phyloP scores from a whole-genome alignment of 768 basidiomycete species.

The Pleurotus tuoliensis region DNA sequence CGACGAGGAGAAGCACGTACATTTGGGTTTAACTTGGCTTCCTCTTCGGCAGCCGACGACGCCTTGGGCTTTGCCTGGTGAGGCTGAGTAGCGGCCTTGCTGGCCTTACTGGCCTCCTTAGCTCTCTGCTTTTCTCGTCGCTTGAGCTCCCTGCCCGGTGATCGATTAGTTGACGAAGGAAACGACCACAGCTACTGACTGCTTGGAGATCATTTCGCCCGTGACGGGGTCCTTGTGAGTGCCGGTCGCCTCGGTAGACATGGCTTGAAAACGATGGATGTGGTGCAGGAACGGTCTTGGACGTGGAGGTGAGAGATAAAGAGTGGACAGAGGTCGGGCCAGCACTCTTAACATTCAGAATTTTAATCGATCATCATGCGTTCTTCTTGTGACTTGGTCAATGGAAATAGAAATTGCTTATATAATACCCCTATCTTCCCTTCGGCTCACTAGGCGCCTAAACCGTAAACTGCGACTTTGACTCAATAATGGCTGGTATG shows the following conservation, averaged over 20 bases:
- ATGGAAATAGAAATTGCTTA: no score
- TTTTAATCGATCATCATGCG: neutral
- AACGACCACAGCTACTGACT: conserved; percentile 44
- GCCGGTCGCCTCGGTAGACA: conserved; percentile 42
- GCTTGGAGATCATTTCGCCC: conserved; percentile 96
- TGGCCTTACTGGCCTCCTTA: conserved; percentile 76
- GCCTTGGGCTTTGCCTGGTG: conserved; percentile 35
- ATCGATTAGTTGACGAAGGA: no score
- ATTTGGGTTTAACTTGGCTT: conserved; percentile 88
- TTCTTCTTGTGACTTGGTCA: no score
- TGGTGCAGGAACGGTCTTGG: neutral
- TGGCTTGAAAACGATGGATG: conserved; percentile 21
- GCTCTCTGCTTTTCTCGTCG: conserved; percentile 84
- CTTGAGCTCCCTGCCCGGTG: conserved; percentile 78
- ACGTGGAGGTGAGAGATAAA: neutral
- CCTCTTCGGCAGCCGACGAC: conserved; percentile 45
- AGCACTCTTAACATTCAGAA: conserved; percentile 4
- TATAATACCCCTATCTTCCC: no score
- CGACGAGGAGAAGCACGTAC: conserved; percentile 42
- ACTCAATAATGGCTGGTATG: neutral
- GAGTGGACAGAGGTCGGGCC: neutral
- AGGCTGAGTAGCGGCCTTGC: conserved; percentile 36
- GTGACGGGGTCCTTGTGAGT: conserved; percentile 80
- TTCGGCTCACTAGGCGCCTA: no score
- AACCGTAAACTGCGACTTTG: no score